Conservation (phyloP, 2,329 filamentous ascomycete species). For the Stachybotrys echinatus region DNA sequence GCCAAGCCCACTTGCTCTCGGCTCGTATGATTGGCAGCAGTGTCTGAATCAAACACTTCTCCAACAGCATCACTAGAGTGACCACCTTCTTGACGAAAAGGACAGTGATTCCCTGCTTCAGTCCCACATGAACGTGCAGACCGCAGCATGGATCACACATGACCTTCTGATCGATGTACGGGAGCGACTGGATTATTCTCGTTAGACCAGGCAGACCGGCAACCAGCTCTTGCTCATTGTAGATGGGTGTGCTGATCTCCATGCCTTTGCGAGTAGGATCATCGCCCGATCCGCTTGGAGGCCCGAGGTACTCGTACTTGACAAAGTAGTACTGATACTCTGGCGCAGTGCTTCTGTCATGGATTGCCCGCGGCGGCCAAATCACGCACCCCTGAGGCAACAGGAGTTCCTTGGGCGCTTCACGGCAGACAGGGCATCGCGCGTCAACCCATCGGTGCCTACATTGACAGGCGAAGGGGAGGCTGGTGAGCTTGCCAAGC, state of each 20-base stretch:
- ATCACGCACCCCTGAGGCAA: not conserved
- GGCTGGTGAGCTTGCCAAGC: not conserved
- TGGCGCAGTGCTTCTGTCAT: not conserved
- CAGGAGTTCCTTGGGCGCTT: not conserved
- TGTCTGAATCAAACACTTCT: conserved; percentile 9
- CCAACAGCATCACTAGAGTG: conserved; percentile 13
- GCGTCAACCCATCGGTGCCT: not conserved
- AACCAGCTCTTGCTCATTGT: conserved; percentile 9
- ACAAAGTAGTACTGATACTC: conserved; percentile 9
- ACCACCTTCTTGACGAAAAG: conserved; percentile 15
- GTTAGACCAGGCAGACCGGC: conserved; percentile 7
- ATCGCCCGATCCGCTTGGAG: not conserved
- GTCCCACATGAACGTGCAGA: conserved; percentile 18
- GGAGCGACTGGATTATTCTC: conserved; percentile 6
- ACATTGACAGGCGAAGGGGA: conserved; percentile 4
- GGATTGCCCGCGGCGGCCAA: not conserved
- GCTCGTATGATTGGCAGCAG: conserved; percentile 4
- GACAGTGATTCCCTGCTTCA: conserved; percentile 13
- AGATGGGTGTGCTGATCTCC: conserved; percentile 14
- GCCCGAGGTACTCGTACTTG: conserved; percentile 5
- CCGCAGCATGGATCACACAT: conserved; percentile 13
- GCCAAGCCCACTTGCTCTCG: not conserved
- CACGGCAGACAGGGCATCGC: not conserved
- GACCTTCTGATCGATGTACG: conserved; percentile 5
- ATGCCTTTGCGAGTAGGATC: conserved; percentile 8